Percentiles rank a stretch among this genome's conserved stretches.
Evolutionary conservation across 345 rosid genomes (phyloP).

Genomic region (Salix caprea): DNA sequence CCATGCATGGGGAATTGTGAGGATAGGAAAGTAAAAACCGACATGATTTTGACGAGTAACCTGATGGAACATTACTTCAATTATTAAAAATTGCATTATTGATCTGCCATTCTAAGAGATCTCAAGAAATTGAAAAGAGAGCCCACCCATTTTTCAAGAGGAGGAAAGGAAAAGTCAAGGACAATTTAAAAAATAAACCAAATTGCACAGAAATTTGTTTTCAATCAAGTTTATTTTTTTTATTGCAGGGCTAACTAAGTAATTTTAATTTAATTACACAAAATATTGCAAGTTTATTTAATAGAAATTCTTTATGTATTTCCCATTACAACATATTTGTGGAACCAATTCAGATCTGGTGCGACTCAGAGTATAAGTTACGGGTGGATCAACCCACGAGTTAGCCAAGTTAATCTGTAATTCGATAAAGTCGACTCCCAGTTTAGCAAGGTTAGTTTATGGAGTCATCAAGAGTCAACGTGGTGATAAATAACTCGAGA

Average conservation of each 20-base stretch:
- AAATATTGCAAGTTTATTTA: too few species aligned
- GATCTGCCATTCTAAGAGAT: background rate
- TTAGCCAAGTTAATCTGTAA: too few species aligned
- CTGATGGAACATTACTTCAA: background rate
- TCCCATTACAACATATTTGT: too few species aligned
- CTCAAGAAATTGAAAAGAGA: background rate
- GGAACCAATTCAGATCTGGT: too few species aligned
- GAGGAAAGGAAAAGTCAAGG: background rate
- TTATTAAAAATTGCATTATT: background rate
- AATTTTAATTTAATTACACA: too few species aligned
- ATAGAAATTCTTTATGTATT: too few species aligned
- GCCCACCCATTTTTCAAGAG: background rate
- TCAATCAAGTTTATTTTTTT: too few species aligned
- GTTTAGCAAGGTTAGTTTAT: too few species aligned
- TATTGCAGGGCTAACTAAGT: too few species aligned
- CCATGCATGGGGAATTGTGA: background rate
- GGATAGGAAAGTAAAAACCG: background rate
- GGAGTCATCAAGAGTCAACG: accelerated
- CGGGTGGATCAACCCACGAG: too few species aligned
- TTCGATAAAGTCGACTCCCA: too few species aligned
- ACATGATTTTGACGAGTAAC: background rate
- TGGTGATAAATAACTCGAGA: accelerated
- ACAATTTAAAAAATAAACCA: background rate
- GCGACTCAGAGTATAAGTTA: accelerated
- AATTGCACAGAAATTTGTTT: background rate